Base-by-base conservation (phyloP, 345 rosid species). In the Lepidium aucheri region DNA sequence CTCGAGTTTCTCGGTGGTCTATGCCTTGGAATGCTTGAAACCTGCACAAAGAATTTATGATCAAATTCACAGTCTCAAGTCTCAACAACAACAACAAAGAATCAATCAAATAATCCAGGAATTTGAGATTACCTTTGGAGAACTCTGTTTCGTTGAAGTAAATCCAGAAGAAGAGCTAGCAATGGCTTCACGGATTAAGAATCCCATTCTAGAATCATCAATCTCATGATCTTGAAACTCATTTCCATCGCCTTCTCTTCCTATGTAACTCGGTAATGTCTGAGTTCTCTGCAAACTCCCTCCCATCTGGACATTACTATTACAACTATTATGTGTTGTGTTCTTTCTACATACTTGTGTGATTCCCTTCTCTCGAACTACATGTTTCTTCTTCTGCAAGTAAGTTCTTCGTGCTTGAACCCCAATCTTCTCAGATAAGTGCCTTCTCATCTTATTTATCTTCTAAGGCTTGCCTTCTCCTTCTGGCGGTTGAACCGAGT, bases 121-220 rank as follows among this genome's bases (percentile, higher is more conserved):
- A 33, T 18, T 42, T 46, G 26, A 15, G 66, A 42, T 39, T 49
- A 67, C 73, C 68, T 60, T 74, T 53, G 28, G 51, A 26, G 34
- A 59, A 6, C 52, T 73, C 51, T 66, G 72, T 36, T 67, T 66
- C 16, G 16, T 59, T 65, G 63, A 52, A 66, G 72, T 58, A 26
- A 50, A 42, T 51, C 6, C 72, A 4, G 76, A 58, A 36, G 73
- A 67, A 13, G 73, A 67, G 53, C 69, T 74, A 32, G 73, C 65
- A 6, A 67, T 60, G 64, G 77, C 77, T 54, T 80, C 80, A 55
- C 77, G 81, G 17, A 83, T 87, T 74, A 87, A 74, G 59, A 47
- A 69, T 67, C 94, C 82, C 86, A 87, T 79, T 40, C 82, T 77
- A 6, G 79, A 58, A 59, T 73, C 66, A 13, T 87, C 85, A 30